Evolutionary conservation across 2,329 filamentous ascomycete genomes (phyloP), one percentile per base, ranked within the genome.

Genomic region (Neobulgaria alba): DNA sequence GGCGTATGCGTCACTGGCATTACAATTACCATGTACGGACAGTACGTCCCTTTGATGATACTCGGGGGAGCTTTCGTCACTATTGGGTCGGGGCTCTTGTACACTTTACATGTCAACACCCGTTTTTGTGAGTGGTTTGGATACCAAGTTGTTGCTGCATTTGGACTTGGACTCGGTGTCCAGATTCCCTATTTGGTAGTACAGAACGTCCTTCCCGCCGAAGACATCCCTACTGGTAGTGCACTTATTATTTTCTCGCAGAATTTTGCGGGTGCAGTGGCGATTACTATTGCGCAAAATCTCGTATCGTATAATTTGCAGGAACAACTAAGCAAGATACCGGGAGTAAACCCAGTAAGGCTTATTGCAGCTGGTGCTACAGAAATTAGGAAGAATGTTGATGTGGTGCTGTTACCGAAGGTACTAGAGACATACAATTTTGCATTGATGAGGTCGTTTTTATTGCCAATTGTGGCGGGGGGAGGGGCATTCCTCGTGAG

Each of bases 81-180:
- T 3, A 48, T 67, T 30, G 67, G 67, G 12, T 57, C 63, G 4
- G 67, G 65, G 15, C 60, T 71, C 3, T 56, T 70, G 36, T 64
- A 61, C 2, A 67, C 65, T 1, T 59, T 68, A 29, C 48, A 62
- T 37, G 43, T 64, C 19, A 52, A 58, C 41, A 67, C 71, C 2
- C 60, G 65, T 0, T 51, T 68, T 3, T 54, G 59, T 5, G 58
- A 65, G 32, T 79, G 75, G 74, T 71, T 77, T 45, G 73, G 73
- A 12, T 77, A 72, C 56, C 74, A 77, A 55, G 67, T 76, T 36
- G 51, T 79, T 17, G 59, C 38, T 8, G 48, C 47, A 2, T 30
- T 45, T 2, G 52, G 50, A 1, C 48, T 53, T 4, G 52, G 50
- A n/a, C 44, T 53, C 5, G 52, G 50, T 2, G 48, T 54, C 32